Base-by-base conservation (phyloP, 164 flowering plant genomes). In the Annona cherimola region DNA sequence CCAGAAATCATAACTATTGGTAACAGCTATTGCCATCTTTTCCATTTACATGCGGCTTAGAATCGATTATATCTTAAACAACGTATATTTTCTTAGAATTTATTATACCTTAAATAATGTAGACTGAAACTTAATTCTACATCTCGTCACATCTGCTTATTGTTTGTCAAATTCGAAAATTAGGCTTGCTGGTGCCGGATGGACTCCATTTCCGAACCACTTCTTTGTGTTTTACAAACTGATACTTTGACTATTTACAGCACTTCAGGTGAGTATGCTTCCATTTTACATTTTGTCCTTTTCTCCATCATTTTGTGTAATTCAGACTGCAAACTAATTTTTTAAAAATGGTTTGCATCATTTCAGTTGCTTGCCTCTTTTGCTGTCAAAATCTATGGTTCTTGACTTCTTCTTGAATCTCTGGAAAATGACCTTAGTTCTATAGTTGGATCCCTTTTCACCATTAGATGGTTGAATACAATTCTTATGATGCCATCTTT, bases 121-220 rank as follows among this genome's bases (percentile, higher is more conserved):
- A 26, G 35, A 26, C 35, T 26, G 35, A 26, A 26, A 26, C 35
- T 26, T 26, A 26, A 26, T 26, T 26, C 35, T 26, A 26, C 35
- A 26, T 26, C 35, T 26, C 35, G 35, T 26, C 35, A 26, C 35
- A 26, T 57, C 19, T 39, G 46, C 26, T 72, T 59, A 66, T 54
- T 45, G 41, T 44, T 61, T 11, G 35, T 68, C n/a, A 3, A n/a
- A 67, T 60, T 67, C 42, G 14, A 61, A 63, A 78, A 73, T 0
- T 75, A 95, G 99, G 97, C 83, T 35, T 90, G 96, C 85, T 95
- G 99, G 98, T 90, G 96, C 81, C 89, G 83, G 43, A 78, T 93
- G 82, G 86, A 87, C 78, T 83, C 83, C 43, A 69, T 73, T 71
- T 75, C 91, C 11, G 95, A 90, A 79, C 85, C 97, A 55, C 73